A percentile compares a stretch with the other conserved stretches of the same genome.
phyloP scores from a whole-genome alignment of 257 asterid species.

The Plantago elongata region DNA sequence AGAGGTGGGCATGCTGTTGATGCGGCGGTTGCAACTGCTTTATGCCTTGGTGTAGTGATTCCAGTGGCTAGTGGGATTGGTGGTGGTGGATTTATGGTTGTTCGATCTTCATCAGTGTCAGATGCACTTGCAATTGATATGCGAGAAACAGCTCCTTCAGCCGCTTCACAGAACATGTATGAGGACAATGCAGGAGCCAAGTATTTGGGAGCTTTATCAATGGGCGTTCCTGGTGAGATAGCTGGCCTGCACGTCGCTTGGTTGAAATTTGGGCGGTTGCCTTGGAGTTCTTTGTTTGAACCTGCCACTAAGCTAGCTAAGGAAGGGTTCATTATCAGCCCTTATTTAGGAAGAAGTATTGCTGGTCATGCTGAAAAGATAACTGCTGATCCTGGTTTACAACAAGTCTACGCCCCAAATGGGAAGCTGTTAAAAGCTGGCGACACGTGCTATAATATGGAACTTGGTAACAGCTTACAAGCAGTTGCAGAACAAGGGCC shows the following conservation, averaged over 20 bases:
- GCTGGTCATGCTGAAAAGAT: conserved; percentile 25
- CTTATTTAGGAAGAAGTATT: conserved; percentile 45
- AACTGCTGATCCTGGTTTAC: conserved; percentile 58
- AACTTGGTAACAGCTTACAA: conserved; percentile 65
- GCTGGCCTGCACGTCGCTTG: conserved; percentile 89
- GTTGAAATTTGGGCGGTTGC: conserved; percentile 62
- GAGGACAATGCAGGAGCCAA: conserved; percentile 43
- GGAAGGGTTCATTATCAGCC: conserved; percentile 65
- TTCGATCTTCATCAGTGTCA: conserved; percentile 43
- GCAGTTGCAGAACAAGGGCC: conserved; percentile 77
- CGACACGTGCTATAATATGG: conserved; percentile 64
- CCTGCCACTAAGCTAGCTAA: conserved; percentile 78
- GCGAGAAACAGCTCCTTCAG: conserved; percentile 90
- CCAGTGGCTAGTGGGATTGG: conserved; percentile 80
- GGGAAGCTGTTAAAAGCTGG: conserved; percentile 61
- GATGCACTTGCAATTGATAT: conserved; percentile 58
- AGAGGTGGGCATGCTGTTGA: conserved; percentile 86
- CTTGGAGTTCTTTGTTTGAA: conserved; percentile 62
- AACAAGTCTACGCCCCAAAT: conserved; percentile 62
- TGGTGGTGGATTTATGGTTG: conserved; percentile 86
- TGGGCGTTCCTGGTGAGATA: conserved; percentile 90
- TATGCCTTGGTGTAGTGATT: conserved; percentile 77
- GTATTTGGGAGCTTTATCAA: conserved; percentile 54
- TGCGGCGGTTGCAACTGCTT: conserved; percentile 79
- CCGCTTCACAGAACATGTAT: conserved; percentile 90